These are phyloP conservation scores for Solanum medicagineum DNA, from an alignment of 257 asterid species.

Conservation along the genomic window DNA sequence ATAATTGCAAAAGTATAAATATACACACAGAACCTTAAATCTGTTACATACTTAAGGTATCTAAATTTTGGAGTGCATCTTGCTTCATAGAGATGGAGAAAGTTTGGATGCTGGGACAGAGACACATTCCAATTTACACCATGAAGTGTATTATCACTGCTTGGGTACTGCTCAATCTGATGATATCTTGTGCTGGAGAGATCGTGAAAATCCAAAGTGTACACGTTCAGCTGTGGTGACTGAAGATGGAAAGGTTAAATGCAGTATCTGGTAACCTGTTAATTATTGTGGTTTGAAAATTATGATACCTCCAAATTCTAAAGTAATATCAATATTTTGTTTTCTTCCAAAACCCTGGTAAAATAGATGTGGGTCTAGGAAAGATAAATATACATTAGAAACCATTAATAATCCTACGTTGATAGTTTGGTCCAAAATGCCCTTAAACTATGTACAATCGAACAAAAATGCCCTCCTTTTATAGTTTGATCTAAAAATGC, in stretches of 20 bases:
- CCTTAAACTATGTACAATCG: neutral
- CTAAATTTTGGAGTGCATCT: neutral
- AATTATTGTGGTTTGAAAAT: neutral
- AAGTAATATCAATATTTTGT: neutral
- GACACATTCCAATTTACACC: constrained; percentile 61
- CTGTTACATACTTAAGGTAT: neutral
- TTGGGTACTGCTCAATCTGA: constrained; percentile 87
- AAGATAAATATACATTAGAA: neutral
- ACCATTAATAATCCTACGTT: neutral
- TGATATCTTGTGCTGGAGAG: constrained; percentile 83
- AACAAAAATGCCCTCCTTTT: neutral
- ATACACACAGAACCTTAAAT: neutral
- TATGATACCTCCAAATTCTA: neutral
- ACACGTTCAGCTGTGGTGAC: constrained; percentile 62
- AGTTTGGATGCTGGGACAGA: constrained; percentile 90
- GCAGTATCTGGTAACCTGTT: neutral
- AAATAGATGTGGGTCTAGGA: neutral
- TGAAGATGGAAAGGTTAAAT: constrained; percentile 74
- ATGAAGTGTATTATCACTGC: constrained; percentile 83
- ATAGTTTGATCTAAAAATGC: neutral
- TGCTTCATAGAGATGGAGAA: constrained; percentile 57
- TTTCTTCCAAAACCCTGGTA: neutral
- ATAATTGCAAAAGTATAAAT: neutral
- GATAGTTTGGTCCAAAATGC: neutral
- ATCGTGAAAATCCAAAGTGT: constrained; percentile 78